These are phyloP conservation scores for Pseudogymnoascus sp. DNA, from an alignment of 2,329 filamentous ascomycete species.

Conservation along the genomic window DNA sequence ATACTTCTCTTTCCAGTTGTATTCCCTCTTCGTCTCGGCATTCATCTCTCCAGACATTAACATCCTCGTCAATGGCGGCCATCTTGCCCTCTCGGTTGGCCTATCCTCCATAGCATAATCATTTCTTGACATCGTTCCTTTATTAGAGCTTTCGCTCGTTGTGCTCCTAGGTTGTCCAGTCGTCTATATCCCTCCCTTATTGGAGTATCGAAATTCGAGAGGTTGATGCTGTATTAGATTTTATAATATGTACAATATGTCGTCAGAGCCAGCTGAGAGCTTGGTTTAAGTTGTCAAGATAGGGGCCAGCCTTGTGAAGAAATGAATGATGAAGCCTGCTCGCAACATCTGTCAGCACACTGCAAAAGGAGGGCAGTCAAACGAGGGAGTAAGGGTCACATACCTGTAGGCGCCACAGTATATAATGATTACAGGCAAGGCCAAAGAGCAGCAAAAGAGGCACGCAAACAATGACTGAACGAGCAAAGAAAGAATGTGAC, in stretches of 20 bases:
- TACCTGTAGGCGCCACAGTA: slow-evolving; percentile 4
- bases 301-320: slow-evolving; percentile 5
- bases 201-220: neutral
- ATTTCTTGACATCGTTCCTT: slow-evolving; percentile 4
- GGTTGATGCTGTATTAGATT: neutral
- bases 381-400: neutral
- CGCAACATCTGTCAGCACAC: neutral
- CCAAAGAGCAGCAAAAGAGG: neutral
- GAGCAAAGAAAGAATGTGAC: neutral
- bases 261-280: slow-evolving; percentile 5
- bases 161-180: slow-evolving; percentile 12
- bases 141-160: slow-evolving; percentile 12
- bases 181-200: neutral
- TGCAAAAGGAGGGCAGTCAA: neutral
- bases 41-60: slow-evolving; percentile 76
- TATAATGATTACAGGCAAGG: slow-evolving; percentile 1
- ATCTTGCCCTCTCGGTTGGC: slow-evolving; percentile 65
- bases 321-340: neutral
- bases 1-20: slow-evolving; percentile 63
- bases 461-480: neutral
- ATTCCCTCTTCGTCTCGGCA: slow-evolving; percentile 59
- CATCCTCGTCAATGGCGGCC: slow-evolving; percentile 75
- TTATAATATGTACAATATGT: slow-evolving; percentile 5
- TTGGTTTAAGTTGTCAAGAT: slow-evolving; percentile 1
- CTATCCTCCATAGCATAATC: slow-evolving; percentile 26